phyloP scores from a whole-genome alignment of 306 rosid species.

The Vigna angularis region DNA sequence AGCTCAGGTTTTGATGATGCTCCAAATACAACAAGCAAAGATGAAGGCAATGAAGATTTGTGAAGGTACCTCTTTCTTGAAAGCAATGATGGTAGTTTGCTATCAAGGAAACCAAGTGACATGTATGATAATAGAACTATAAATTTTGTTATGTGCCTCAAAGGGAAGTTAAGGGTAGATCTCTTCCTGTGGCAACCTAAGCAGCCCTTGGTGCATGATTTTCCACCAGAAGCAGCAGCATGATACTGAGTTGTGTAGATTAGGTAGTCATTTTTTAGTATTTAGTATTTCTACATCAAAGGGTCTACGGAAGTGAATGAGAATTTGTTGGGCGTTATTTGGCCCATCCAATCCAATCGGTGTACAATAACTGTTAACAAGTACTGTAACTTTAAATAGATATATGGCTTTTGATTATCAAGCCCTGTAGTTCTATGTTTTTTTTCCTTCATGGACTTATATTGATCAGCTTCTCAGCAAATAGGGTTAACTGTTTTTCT shows the following conservation, averaged over 20 bases:
- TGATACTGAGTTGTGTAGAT: constrained; percentile 76
- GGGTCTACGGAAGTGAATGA: constrained; percentile 59
- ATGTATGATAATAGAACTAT: constrained; percentile 71
- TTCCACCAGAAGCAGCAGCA: constrained; percentile 66
- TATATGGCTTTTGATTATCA: constrained; percentile 55
- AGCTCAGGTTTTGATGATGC: constrained; percentile 86
- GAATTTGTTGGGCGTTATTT: constrained; percentile 68
- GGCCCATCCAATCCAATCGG: constrained; percentile 69
- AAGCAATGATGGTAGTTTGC: constrained; percentile 43
- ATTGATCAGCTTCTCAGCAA: constrained; percentile 24
- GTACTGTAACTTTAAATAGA: constrained; percentile 61
- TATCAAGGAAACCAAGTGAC: constrained; percentile 45
- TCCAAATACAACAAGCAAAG: constrained; percentile 66
- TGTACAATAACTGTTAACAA: constrained; percentile 74
- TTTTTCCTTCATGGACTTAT: constrained; percentile 20
- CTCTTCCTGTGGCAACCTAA: constrained; percentile 68
- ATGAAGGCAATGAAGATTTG: constrained; percentile 64
- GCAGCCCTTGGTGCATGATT: constrained; percentile 65
- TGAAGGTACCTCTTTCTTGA: constrained; percentile 54
- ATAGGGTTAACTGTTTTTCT: constrained; percentile 46
- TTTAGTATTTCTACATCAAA: constrained; percentile 56
- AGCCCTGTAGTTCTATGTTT: constrained; percentile 46
- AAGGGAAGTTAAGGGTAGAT: constrained; percentile 60
- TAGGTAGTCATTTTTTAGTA: constrained; percentile 89
- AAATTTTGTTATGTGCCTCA: constrained; percentile 74